Percentiles rank a stretch among this genome's conserved stretches.
These are phyloP conservation scores for Schwanniomyces pseudopolymorphus DNA, from an alignment of 805 yeast species.

Conservation along the genomic window DNA sequence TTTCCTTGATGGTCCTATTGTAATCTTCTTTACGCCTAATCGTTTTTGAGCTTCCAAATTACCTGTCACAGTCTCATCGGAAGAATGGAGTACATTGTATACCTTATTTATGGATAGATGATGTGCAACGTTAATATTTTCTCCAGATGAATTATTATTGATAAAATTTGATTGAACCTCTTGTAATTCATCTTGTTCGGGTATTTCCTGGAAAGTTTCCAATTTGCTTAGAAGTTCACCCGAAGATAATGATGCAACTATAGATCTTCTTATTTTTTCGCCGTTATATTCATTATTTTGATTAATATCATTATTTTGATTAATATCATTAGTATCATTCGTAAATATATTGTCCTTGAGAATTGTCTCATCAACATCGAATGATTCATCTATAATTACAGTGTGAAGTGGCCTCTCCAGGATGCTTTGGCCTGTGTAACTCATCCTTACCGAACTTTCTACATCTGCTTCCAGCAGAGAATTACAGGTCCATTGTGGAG, in stretches of 20 bases:
- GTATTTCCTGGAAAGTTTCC: conserved; percentile 11
- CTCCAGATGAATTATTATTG: not conserved
- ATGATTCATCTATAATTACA: not conserved
- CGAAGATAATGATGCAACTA: conserved; percentile 22
- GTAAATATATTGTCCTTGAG: not conserved
- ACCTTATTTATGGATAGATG: not conserved
- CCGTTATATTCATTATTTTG: not conserved
- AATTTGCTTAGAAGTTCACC: conserved; percentile 30
- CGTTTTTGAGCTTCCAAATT: not conserved
- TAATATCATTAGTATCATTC: not conserved
- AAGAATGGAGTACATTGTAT: not conserved
- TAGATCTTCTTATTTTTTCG: not conserved
- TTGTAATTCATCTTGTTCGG: not conserved
- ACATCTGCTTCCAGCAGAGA: conserved; percentile 2
- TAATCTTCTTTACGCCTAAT: not conserved
- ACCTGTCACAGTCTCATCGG: not conserved
- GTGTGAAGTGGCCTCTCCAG: conserved; percentile 7
- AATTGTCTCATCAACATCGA: not conserved
- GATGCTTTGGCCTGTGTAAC: not conserved
- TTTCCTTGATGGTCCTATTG: not conserved
- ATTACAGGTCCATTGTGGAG: conserved; percentile 8
- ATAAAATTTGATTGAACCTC: not conserved
- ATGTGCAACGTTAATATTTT: not conserved
- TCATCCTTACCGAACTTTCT: not conserved
- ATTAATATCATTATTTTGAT: not conserved